Evolutionary conservation across 805 yeast species (phyloP).

Genomic region (Kluyveromyces lactis): DNA sequence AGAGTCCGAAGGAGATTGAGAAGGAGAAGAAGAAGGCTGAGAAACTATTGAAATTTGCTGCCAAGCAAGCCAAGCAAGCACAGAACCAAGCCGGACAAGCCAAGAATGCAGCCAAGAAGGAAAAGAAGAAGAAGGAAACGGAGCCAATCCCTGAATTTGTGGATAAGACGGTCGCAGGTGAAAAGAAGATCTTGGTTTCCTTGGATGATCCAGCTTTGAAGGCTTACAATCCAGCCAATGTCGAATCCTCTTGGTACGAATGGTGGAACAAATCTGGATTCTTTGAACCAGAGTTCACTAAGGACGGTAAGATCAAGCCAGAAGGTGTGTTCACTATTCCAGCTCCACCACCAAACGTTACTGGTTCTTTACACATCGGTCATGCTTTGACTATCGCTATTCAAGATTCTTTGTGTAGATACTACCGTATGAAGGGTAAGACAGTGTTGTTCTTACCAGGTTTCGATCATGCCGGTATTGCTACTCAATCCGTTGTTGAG

Average conservation of each 20-base stretch:
- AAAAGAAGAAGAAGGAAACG: constrained; percentile 56
- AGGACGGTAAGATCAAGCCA: constrained; percentile 66
- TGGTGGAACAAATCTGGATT: constrained; percentile 93
- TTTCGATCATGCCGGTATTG: constrained; percentile 98
- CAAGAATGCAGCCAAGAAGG: constrained; percentile 51
- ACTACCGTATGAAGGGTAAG: constrained; percentile 94
- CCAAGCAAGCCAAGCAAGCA: constrained; percentile 64
- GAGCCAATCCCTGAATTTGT: constrained; percentile 79
- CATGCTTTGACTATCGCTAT: constrained; percentile 94
- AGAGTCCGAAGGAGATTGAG: constrained; percentile 74
- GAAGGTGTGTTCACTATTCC: constrained; percentile 87
- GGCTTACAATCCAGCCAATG: constrained; percentile 86
- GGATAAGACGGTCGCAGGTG: constrained; percentile 81
- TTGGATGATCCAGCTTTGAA: constrained; percentile 90
- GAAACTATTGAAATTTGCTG: constrained; percentile 77
- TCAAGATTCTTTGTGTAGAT: constrained; percentile 89
- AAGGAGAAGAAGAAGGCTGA: constrained; percentile 85
- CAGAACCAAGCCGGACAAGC: constrained; percentile 16
- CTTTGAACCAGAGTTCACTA: constrained; percentile 78
- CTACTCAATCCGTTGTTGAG: constrained; percentile 97
- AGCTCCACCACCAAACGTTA: constrained; percentile 99
- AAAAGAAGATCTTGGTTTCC: constrained; percentile 79
- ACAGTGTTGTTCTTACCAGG: constrained; percentile 92
- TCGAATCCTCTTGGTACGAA: constrained; percentile 93
- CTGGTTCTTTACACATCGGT: constrained; percentile 98